phyloP scores from a whole-genome alignment of 345 rosid species.

The Eucalyptus sp. region DNA sequence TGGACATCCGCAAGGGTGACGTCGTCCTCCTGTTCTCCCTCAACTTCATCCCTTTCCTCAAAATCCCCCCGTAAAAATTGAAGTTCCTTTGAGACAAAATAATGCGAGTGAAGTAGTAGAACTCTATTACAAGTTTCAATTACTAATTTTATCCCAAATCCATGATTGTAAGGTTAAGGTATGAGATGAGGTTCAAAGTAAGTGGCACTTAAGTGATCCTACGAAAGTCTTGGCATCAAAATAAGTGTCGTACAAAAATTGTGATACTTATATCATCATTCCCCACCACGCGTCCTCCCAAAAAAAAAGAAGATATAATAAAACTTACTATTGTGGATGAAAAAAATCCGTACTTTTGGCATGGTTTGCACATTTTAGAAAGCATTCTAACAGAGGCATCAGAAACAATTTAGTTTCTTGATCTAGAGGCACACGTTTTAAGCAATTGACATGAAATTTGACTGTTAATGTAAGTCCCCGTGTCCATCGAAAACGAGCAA shows the following conservation, averaged over 20 bases:
- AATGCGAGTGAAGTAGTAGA: no score
- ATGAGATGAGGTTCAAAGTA: no score
- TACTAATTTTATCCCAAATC: no score
- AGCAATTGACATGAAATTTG: not conserved
- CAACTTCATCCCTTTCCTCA: not conserved
- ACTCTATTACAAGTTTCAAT: no score
- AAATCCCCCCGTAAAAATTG: not conserved
- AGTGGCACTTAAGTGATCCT: rapidly evolving
- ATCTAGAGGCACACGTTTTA: not conserved
- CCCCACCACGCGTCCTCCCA: no score
- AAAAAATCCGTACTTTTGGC: not conserved
- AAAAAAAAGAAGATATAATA: not conserved
- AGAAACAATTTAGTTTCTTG: not conserved
- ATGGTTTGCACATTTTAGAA: not conserved
- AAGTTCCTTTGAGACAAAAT: not conserved
- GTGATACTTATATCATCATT: rapidly evolving
- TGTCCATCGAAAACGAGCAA: not conserved
- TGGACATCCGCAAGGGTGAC: not conserved
- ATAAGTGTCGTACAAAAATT: rapidly evolving
- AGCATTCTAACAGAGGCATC: not conserved
- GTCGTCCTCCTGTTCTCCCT: not conserved
- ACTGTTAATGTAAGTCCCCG: not conserved
- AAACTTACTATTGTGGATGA: not conserved
- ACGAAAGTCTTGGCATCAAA: rapidly evolving
- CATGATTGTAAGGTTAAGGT: no score